Conservation (phyloP, 2,329 filamentous ascomycete genomes). For the Diaporthe sp. region DNA sequence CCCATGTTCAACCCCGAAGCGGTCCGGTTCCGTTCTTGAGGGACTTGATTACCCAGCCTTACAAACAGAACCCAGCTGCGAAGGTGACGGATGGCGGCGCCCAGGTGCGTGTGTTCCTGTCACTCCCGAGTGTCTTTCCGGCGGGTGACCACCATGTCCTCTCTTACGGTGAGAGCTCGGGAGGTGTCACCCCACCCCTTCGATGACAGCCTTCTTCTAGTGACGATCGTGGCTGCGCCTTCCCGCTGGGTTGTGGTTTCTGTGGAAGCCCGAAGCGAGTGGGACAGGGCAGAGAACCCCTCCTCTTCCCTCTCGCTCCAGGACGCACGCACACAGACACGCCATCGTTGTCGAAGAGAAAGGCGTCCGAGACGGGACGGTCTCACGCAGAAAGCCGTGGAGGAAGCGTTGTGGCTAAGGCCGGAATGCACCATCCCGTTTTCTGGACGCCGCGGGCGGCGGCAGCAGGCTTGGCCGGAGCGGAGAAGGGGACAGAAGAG, state of each 20-base stretch:
- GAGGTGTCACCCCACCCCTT: background rate
- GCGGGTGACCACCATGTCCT: background rate
- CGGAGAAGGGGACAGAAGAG: background rate
- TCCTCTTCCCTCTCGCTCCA: background rate
- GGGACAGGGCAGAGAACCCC: conserved; percentile 2
- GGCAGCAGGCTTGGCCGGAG: background rate
- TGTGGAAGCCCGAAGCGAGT: conserved; percentile 11
- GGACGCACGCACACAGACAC: background rate
- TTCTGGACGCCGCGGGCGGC: conserved; percentile 6
- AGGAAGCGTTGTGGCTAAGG: background rate
- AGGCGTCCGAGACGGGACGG: background rate
- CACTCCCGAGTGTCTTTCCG: background rate
- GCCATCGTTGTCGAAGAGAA: background rate
- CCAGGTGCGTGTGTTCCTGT: background rate
- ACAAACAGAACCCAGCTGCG: background rate
- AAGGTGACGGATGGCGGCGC: background rate
- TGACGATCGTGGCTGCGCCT: conserved; percentile 2
- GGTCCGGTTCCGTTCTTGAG: background rate
- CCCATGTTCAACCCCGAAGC: background rate
- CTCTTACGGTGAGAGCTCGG: background rate
- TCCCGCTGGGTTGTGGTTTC: conserved; percentile 33
- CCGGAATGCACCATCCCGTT: conserved; percentile 9
- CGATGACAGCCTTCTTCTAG: background rate
- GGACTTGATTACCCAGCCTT: background rate
- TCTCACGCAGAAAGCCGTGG: background rate